Percentiles rank a stretch among this genome's conserved stretches.
Conservation (phyloP, 148 eudicot species). For the Rhododendron ovatum region DNA sequence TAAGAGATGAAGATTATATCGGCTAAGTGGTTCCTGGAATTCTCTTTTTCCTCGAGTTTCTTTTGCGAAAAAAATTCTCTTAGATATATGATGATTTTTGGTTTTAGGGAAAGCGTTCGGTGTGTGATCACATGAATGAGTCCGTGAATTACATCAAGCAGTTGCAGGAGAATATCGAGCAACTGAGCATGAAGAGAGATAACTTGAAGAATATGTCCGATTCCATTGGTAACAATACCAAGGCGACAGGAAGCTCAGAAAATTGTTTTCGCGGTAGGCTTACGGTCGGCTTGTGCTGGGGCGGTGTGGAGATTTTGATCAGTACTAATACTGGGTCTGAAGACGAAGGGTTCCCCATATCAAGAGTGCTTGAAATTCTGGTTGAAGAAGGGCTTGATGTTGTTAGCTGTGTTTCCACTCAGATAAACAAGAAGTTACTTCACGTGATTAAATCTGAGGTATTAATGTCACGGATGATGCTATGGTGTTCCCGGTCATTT, state of each 20-base stretch:
- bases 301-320: slow-evolving; percentile 22
- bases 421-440: slow-evolving; percentile 18
- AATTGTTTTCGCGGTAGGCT: slow-evolving; percentile 1
- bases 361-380: slow-evolving; percentile 18
- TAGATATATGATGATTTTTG: background rate
- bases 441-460: slow-evolving; percentile 50
- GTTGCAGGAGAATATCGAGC: slow-evolving; percentile 19
- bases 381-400: slow-evolving; percentile 20
- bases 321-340: slow-evolving; percentile 8
- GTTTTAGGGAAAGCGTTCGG: slow-evolving; percentile 28
- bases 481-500: too few relatives aligned
- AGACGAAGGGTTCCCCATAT: slow-evolving; percentile 12
- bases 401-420: slow-evolving; percentile 28
- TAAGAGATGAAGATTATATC: too few relatives aligned
- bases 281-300: slow-evolving; percentile 13
- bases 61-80: too few relatives aligned
- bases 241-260: background rate
- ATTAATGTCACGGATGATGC: background rate
- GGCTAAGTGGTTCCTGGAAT: background rate
- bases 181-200: slow-evolving; percentile 21
- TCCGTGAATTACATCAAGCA: slow-evolving; percentile 27
- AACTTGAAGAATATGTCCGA: background rate
- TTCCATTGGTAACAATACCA: background rate
- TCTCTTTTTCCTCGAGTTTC: too few relatives aligned
- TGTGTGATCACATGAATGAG: slow-evolving; percentile 30